phyloP scores from a whole-genome alignment of 169 alveolate species.

The Eimeria maxima region DNA sequence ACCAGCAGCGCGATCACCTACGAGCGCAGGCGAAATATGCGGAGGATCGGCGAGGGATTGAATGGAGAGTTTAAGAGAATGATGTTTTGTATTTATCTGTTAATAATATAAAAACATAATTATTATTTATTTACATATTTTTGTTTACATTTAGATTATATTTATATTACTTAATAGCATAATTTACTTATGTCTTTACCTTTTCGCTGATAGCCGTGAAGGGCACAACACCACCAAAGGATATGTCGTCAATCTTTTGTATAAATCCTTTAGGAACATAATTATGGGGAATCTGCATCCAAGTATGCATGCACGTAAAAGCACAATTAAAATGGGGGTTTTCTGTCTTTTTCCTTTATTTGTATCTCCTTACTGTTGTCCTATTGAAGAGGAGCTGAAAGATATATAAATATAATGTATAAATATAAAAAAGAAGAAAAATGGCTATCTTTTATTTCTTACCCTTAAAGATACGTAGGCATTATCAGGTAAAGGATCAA shows the following conservation, averaged over 20 bases:
- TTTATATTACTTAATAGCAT: not conserved
- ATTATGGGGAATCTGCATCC: constrained; percentile 35
- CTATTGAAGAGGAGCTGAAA: constrained; percentile 42
- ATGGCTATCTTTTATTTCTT: too few species aligned
- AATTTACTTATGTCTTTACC: too few species aligned
- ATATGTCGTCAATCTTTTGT: not conserved
- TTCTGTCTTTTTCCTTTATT: not conserved
- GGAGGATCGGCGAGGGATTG: constrained; percentile 52
- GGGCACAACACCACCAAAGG: constrained; percentile 48
- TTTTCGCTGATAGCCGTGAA: constrained; percentile 38
- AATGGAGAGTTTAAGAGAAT: constrained; percentile 17
- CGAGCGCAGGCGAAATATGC: constrained; percentile 32
- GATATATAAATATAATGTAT: too few species aligned
- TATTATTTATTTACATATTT: not conserved
- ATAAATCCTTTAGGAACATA: constrained; percentile 38
- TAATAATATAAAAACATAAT: not conserved
- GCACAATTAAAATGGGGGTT: not conserved
- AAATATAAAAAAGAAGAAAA: too few species aligned
- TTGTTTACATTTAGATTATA: not conserved
- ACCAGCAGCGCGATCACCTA: constrained; percentile 30
- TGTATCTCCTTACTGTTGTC: not conserved
- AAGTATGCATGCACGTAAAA: too few species aligned
- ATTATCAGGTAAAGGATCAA: constrained; percentile 69
- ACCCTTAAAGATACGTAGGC: constrained; percentile 67
- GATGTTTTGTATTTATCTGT: constrained; percentile 32